These are phyloP conservation scores for Melampsora abietis-canadensis DNA, from an alignment of 1,284 basidiomycete species.

Conservation along the genomic window DNA sequence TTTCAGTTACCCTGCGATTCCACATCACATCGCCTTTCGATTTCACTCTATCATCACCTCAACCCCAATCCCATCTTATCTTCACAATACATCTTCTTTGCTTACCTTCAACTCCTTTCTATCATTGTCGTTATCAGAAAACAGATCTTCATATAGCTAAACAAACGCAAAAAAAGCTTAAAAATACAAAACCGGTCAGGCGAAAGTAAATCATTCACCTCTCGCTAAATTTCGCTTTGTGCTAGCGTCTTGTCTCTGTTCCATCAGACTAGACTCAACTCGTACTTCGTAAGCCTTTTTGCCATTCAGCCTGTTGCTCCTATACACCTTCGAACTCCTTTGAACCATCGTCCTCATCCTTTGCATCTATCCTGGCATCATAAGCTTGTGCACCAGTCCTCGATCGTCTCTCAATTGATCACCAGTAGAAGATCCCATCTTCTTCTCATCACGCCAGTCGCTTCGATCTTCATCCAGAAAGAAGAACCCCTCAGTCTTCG, in stretches of 20 bases:
- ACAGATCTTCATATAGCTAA: neutral
- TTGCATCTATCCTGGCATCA: neutral
- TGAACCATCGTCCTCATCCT: neutral
- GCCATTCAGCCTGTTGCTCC: neutral
- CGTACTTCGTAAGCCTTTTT: neutral
- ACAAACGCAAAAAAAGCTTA: constrained; percentile 2
- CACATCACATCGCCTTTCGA: neutral
- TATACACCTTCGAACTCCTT: neutral
- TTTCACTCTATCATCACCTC: neutral
- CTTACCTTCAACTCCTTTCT: no score
- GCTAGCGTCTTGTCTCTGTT: neutral
- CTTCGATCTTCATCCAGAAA: neutral
- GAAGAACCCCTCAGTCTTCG: neutral
- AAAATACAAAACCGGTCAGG: neutral
- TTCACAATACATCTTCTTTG: neutral
- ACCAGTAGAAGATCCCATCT: neutral
- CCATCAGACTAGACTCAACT: neutral
- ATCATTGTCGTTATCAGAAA: neutral
- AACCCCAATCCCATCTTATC: neutral
- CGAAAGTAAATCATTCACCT: constrained; percentile 6
- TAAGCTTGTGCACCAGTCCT: neutral
- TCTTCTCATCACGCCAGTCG: constrained; percentile 1
- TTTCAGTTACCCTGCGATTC: neutral
- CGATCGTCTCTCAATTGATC: constrained; percentile 7
- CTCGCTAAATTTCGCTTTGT: neutral